Evolutionary conservation across 2,329 filamentous ascomycete genomes (phyloP).

Genomic region (Fonsecaea multimorphosa): DNA sequence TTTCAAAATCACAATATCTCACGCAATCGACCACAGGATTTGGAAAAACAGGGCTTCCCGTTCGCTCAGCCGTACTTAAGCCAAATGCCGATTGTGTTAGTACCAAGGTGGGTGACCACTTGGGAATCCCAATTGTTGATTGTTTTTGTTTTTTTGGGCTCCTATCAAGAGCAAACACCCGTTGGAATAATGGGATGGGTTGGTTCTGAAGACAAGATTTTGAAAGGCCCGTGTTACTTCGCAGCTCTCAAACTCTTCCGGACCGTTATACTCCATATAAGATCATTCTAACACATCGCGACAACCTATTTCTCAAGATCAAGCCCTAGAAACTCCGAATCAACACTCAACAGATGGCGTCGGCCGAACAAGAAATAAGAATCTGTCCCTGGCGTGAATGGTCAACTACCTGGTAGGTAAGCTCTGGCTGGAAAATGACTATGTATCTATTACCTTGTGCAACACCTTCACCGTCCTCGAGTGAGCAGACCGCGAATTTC

Average conservation of each 20-base stretch:
- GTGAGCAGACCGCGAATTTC: neutral
- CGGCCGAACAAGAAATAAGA: neutral
- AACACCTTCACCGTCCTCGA: neutral
- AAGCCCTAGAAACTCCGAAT: no score
- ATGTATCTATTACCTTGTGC: neutral
- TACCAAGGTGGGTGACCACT: constrained; percentile 5
- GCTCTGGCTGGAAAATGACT: neutral
- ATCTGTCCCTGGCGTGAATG: neutral
- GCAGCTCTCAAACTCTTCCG: no score
- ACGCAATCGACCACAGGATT: constrained; percentile 12
- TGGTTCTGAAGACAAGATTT: no score
- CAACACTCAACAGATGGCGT: no score
- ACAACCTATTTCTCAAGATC: no score
- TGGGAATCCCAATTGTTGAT: constrained; percentile 12
- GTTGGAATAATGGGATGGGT: no score
- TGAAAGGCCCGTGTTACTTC: no score
- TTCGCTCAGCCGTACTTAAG: constrained; percentile 18
- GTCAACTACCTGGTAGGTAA: no score
- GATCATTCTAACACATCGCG: no score
- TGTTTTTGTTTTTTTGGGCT: constrained; percentile 1
- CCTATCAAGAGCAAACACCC: no score
- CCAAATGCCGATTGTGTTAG: constrained; percentile 9
- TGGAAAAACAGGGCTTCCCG: constrained; percentile 17
- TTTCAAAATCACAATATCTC: neutral
- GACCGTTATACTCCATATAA: no score